phyloP scores from a whole-genome alignment of 2,329 filamentous ascomycete genomes.

The Pestalotiopsis sp. region DNA sequence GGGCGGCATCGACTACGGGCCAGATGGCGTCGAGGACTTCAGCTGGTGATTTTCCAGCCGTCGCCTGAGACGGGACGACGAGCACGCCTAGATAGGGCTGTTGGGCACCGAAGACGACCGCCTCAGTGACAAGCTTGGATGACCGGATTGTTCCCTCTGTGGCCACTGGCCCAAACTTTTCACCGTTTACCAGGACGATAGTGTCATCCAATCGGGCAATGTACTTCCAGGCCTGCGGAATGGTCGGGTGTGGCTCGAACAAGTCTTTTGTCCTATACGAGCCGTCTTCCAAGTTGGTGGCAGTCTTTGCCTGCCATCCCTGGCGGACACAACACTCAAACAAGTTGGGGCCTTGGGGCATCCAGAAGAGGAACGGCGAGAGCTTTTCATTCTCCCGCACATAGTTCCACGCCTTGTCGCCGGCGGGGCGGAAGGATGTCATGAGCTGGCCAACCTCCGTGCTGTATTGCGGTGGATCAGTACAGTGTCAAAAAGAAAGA shows the following conservation, averaged over 20 bases:
- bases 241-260: conserved; percentile 34
- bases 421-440: conserved; percentile 55
- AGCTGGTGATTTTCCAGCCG: conserved; percentile 18
- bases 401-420: conserved; percentile 64
- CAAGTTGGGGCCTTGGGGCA: conserved; percentile 32
- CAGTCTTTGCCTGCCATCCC: conserved; percentile 38
- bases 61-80: conserved; percentile 25
- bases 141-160: conserved; percentile 49
- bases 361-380: conserved; percentile 34
- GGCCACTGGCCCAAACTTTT: conserved; percentile 33
- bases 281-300: conserved; percentile 33
- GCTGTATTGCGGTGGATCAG: conserved; percentile 14
- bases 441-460: conserved; percentile 65
- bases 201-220: conserved; percentile 37
- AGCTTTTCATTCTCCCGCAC: conserved; percentile 48
- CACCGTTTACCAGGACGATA: conserved; percentile 35
- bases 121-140: conserved; percentile 48
- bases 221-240: conserved; percentile 37
- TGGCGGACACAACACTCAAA: conserved; percentile 40
- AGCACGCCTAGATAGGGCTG: conserved; percentile 48
- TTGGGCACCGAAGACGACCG: conserved; percentile 53
- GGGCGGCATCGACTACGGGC: conserved; percentile 34
- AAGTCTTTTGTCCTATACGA: conserved; percentile 38
- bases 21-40: conserved; percentile 33
- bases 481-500: not conserved